phyloP scores from a whole-genome alignment of 495 filamentous ascomycete species.

The Trichoderma erinaceum region DNA sequence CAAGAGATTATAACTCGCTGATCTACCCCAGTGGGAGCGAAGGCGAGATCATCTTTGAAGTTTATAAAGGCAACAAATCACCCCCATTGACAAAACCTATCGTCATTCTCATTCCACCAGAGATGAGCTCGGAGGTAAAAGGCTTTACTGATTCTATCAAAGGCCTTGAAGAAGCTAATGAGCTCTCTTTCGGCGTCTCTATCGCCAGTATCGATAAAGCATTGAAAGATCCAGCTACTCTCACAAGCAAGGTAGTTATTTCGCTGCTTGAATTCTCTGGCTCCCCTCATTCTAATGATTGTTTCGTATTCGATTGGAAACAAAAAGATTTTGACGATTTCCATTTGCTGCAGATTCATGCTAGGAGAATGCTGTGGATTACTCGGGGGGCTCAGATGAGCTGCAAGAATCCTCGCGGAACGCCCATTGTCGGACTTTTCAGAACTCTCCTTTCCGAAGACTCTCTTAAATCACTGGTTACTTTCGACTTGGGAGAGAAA shows the following conservation, averaged over 20 bases:
- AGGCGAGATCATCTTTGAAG: neutral
- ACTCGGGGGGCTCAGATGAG: constrained; percentile 24
- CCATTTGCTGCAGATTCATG: constrained; percentile 16
- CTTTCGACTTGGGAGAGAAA: constrained; percentile 22
- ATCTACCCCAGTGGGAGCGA: neutral
- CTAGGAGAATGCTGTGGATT: constrained; percentile 26
- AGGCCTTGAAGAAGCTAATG: neutral
- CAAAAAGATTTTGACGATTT: constrained; percentile 21
- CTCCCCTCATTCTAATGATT: neutral
- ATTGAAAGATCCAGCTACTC: neutral
- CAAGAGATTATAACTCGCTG: neutral
- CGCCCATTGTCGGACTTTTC: constrained; percentile 23
- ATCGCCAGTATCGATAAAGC: neutral
- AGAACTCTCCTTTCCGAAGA: constrained; percentile 30
- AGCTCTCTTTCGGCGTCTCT: neutral
- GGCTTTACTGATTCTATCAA: neutral
- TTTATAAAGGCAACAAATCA: neutral
- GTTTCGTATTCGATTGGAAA: constrained; percentile 24
- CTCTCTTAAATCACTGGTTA: constrained; percentile 23
- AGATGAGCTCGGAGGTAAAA: neutral
- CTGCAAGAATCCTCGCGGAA: constrained; percentile 20
- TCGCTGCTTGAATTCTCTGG: constrained; percentile 24
- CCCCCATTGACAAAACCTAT: neutral
- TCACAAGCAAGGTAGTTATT: constrained; percentile 18
- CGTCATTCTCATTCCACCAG: neutral